These are phyloP conservation scores for Candida sanyaensis DNA, from an alignment of 1,139 yeast genomes.

Conservation along the genomic window DNA sequence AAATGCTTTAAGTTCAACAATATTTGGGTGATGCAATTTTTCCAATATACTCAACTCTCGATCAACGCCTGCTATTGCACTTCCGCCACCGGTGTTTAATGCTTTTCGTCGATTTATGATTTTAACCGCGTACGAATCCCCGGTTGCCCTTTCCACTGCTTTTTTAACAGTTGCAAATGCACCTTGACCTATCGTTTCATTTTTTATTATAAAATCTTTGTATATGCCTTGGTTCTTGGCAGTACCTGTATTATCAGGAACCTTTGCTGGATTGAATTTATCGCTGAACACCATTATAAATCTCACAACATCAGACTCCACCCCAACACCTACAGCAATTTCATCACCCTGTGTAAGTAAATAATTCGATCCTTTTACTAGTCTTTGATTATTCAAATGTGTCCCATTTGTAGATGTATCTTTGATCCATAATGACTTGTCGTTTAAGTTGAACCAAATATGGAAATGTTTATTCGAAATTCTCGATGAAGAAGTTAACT, in stretches of 20 bases:
- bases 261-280: slow-evolving; percentile 37
- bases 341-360: slow-evolving; percentile 91
- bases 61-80: slow-evolving; percentile 63
- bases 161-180: slow-evolving; percentile 96
- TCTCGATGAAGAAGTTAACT: slow-evolving; percentile 63
- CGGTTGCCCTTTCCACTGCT: slow-evolving; percentile 83
- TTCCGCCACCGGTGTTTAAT: slow-evolving; percentile 67
- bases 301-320: slow-evolving; percentile 70
- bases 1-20: slow-evolving; percentile 78
- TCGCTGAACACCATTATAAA: slow-evolving; percentile 68
- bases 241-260: slow-evolving; percentile 21
- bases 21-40: slow-evolving; percentile 78
- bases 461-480: slow-evolving; percentile 79
- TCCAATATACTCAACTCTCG: slow-evolving; percentile 82
- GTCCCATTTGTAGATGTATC: slow-evolving; percentile 91
- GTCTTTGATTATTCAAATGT: slow-evolving; percentile 68
- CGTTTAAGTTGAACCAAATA: slow-evolving; percentile 59
- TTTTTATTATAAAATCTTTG: slow-evolving; percentile 74
- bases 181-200: slow-evolving; percentile 90
- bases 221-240: slow-evolving; percentile 53
- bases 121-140: slow-evolving; percentile 86
- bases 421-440: slow-evolving; percentile 61
- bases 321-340: slow-evolving; percentile 87
- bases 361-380: slow-evolving; percentile 80
- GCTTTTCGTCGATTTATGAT: slow-evolving; percentile 83